Base-by-base conservation (phyloP, 2,329 filamentous ascomycete genomes). In the Simplicillium aogashimaense region DNA sequence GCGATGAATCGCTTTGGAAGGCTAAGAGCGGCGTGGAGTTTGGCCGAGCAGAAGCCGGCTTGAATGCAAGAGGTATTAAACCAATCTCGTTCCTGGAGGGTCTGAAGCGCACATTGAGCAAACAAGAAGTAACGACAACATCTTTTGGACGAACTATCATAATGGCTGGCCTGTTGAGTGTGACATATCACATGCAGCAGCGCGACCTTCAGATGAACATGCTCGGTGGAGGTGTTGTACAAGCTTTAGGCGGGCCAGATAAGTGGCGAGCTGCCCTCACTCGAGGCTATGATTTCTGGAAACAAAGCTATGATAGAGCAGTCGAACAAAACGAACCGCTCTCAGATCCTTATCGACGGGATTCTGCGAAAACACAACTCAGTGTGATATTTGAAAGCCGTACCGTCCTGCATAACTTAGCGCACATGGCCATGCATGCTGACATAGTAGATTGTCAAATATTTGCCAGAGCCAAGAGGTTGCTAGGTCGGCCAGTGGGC, bases 361-460 rank as follows among this genome's bases (percentile, higher is more conserved):
- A 72, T 39, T 56, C 69, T 69, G 51, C 53, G 34, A 78, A 82
- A 51, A 78, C 84, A 50, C 71, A 78, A 43, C 63, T 67, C 38
- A 76, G 71, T 41, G 64, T 75, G 12, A 81, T 94, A 25, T 90
- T 92, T 51, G 87, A 95, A 57, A 88, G 83, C 46, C 78, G 87
- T 15, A 94, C 84, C 3, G 90, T 95, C 20, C 69, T 97, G 35
- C 89, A 97, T 55, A 87, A 94, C 52, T 69, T 98, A 11, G 92
- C 92, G 1, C 92, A 97, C 59, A 95, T 98, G 86, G 87, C 88
- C 3, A 95, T 95, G 75, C 88, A 97, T 55, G 88, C 94, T 17
- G 90, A 97, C 55, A 87, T 97, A 40, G 86, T 94, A n/a, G 90
- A 97, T 58, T 90, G 88, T 53, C 90, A 97, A 61, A 94, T 97